These are phyloP conservation scores for Zygosaccharomyces lentus DNA, from an alignment of 805 yeast species.

Conservation along the genomic window DNA sequence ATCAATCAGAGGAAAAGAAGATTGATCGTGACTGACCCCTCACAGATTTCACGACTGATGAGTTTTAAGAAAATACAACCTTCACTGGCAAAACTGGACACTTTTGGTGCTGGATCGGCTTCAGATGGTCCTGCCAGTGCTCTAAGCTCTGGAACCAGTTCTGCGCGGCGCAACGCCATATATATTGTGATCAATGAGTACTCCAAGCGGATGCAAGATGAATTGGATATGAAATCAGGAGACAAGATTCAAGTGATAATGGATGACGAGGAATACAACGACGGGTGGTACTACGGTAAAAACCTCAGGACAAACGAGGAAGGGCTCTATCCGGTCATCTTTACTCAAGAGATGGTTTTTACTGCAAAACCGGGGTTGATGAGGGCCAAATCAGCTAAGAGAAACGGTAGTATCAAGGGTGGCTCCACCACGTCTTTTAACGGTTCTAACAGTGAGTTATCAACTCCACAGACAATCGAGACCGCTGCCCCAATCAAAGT, in stretches of 20 bases:
- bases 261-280: slow-evolving; percentile 89
- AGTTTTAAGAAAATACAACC: slow-evolving; percentile 2
- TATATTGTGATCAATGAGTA: slow-evolving; percentile 79
- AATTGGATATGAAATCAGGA: slow-evolving; percentile 71
- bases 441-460: slow-evolving; percentile 23
- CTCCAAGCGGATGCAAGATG: slow-evolving; percentile 84
- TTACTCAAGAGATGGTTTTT: slow-evolving; percentile 55
- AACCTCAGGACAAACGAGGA: slow-evolving; percentile 67
- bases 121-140: slow-evolving; percentile 12
- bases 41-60: neutral
- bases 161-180: slow-evolving; percentile 21
- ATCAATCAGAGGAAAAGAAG: neutral
- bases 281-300: slow-evolving; percentile 95
- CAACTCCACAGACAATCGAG: slow-evolving; percentile 29
- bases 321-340: slow-evolving; percentile 87
- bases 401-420: slow-evolving; percentile 35
- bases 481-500: slow-evolving; percentile 19
- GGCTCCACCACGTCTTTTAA: slow-evolving; percentile 19
- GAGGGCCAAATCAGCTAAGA: slow-evolving; percentile 55
- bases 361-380: slow-evolving; percentile 42
- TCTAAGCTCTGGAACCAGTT: slow-evolving; percentile 2
- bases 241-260: slow-evolving; percentile 85
- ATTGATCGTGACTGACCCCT: neutral
- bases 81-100: slow-evolving; percentile 18
- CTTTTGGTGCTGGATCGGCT: slow-evolving; percentile 11